Percentiles rank a stretch among this genome's conserved stretches.
Evolutionary conservation across 345 rosid species (phyloP).

Genomic region (Salix suchowensis): DNA sequence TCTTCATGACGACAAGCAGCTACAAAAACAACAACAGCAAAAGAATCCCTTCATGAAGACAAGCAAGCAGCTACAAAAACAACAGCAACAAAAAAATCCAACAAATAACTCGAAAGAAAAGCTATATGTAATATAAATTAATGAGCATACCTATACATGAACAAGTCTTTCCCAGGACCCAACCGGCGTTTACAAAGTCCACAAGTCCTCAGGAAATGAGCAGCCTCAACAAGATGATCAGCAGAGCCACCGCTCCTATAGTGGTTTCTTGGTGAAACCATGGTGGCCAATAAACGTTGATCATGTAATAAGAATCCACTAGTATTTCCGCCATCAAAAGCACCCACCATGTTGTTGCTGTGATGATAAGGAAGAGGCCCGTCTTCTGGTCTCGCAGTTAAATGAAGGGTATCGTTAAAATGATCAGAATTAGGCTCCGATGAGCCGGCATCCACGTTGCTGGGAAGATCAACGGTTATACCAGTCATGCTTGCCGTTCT

Average conservation of each 20-base stretch:
- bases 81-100: background rate
- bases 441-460: constrained; percentile 13
- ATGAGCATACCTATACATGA: constrained; percentile 67
- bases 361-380: background rate
- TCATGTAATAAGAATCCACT: constrained; percentile 10
- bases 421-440: constrained; percentile 27
- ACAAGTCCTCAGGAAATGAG: constrained; percentile 56
- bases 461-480: constrained; percentile 38
- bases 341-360: background rate
- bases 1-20: background rate
- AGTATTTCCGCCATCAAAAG: background rate
- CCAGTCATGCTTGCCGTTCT: constrained; percentile 73
- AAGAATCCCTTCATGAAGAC: background rate
- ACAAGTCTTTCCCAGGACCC: constrained; percentile 67
- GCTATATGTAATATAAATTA: background rate
- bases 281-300: constrained; percentile 30
- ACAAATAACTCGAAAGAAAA: background rate
- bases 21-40: background rate
- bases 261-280: constrained; percentile 46
- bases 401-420: background rate
- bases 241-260: constrained; percentile 3
- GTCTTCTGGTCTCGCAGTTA: background rate
- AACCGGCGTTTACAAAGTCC: constrained; percentile 68
- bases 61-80: background rate
- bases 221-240: constrained; percentile 20